Evolutionary conservation across 2,329 filamentous ascomycete genomes (phyloP).

Genomic region (Didymella lethalis): DNA sequence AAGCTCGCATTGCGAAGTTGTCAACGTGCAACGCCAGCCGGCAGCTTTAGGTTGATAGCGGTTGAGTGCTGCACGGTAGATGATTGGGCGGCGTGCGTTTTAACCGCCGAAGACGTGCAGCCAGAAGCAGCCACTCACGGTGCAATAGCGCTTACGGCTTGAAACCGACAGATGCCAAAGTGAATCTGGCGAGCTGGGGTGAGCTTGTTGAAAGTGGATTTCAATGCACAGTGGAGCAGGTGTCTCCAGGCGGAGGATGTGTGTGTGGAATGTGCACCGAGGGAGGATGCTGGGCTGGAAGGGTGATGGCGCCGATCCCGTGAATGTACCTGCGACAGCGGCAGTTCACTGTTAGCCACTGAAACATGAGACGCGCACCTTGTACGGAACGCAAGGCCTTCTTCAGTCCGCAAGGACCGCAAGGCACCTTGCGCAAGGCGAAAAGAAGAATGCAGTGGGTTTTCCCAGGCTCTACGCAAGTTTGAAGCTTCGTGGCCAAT

Average conservation of each 20-base stretch:
- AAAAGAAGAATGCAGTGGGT: not conserved
- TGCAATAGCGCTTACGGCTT: conserved; percentile 42
- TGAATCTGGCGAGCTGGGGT: conserved; percentile 23
- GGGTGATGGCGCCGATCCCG: conserved; percentile 2
- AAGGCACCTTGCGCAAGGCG: not conserved
- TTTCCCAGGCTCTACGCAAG: not conserved
- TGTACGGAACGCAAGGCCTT: conserved; percentile 9
- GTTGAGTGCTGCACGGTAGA: conserved; percentile 4
- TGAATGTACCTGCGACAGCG: conserved; percentile 13
- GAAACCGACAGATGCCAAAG: conserved; percentile 35
- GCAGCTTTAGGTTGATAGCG: conserved; percentile 20
- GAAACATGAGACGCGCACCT: conserved; percentile 13
- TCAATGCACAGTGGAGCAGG: conserved; percentile 10
- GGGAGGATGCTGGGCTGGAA: conserved; percentile 5
- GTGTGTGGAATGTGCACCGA: conserved; percentile 12
- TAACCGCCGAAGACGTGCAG: conserved; percentile 40
- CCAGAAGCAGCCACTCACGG: conserved; percentile 35
- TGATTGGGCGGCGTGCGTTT: conserved; percentile 28
- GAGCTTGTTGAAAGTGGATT: conserved; percentile 16
- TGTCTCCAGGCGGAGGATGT: not conserved
- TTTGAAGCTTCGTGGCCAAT: not conserved
- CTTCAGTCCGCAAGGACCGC: not conserved
- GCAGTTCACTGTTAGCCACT: conserved; percentile 11
- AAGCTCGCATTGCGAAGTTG: conserved; percentile 25
- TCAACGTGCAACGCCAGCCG: conserved; percentile 31